Evolutionary conservation across 2,329 filamentous ascomycete species (phyloP), one percentile per base, ranked within the genome.

Genomic region (Verticillium klebahnii): DNA sequence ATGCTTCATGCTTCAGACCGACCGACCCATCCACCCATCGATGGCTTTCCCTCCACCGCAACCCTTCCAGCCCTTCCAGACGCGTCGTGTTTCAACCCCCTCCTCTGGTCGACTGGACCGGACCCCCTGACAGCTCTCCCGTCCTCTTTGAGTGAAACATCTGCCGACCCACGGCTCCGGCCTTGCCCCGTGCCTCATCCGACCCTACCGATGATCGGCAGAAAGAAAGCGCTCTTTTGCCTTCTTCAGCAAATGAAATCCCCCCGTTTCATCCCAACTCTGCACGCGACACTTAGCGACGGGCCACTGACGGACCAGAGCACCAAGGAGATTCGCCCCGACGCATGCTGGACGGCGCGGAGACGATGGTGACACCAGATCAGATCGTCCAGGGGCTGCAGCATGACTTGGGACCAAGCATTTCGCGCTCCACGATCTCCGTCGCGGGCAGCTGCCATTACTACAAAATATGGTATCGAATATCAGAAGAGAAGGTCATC

Each of bases 381-480:
- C 45, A 14, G 23, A 40, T 56, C 23, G 40, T 31, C 39, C 34
- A 36, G 52, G 57, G 50, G 52, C 50, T 34, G 25, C 34, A 37
- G 32, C 56, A 37, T 34, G 31, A 57, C 56, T 37, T 54, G 14
- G 37, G 19, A 29, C 45, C 19, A 52, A 52, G 45, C 45, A 23
- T 52, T 52, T 52, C 45, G 45, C 45, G n/a, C 45, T 52, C 19
- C n/a, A 56, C 45, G 17, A 15, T 55, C 56, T 25, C 64, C 34
- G 61, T 62, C 52, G 68, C 70, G 31, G 69, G 71, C 31, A 36
- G 29, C 31, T 58, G 23, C 36, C 34, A 58, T 40, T 45, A 58
- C 19, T 50, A 50, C 57, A 52, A 58, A 36, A 36, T 31, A 50
- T 58, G 57, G 57, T 58, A 58, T 58, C 57, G 50, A 58, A 14